Base-by-base conservation (phyloP, 106 monocot genomes). In the Acanthochlamys bracteata region DNA sequence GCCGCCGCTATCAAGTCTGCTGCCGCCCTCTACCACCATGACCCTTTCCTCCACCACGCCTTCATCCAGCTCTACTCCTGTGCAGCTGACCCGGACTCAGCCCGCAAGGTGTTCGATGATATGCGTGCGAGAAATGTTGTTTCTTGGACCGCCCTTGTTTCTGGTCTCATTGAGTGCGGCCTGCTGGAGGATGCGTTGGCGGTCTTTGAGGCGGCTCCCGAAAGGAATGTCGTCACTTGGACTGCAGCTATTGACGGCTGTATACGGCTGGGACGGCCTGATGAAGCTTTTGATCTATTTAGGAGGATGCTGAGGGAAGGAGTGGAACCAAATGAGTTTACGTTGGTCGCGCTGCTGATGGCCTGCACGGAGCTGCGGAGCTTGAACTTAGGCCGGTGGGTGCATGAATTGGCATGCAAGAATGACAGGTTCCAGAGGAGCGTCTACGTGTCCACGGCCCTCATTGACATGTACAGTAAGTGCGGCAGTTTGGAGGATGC, bases 381-480 rank as follows among this genome's bases (percentile, higher is more conserved):
- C 66, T n/a, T 79, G 67, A 61, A 67, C 11, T 42, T 89, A 10
- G 84, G 84, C 9, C 71, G 81, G 0, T 71, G 74, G 76, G 71
- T 82, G 9, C 84, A 89, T 22, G 72, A 76, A 11, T 78, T 74
- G 20, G 89, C 78, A 3, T 67, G 53, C 15, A 66, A 61, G 69
- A 68, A 74, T 20, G 66, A 68, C 0, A 49, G 57, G 27, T 55
- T 80, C 17, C 66, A 78, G 10, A 39, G 10, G 20, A 61, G 53
- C 3, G 68, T 69, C 15, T 76, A 70, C 16, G 78, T 89, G 10
- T 79, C 82, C 40, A 94, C 89, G 0, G 86, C 89, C 10, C 68
- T 94, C 14, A 63, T 94, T 15, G 80, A 89, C 45, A 86, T 94
- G 89, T 94, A 89, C 62, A 89, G 85, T 55, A 86, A 86, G 39